Conservation (phyloP, 495 filamentous ascomycete genomes). For the Penicillium samsonianum region DNA sequence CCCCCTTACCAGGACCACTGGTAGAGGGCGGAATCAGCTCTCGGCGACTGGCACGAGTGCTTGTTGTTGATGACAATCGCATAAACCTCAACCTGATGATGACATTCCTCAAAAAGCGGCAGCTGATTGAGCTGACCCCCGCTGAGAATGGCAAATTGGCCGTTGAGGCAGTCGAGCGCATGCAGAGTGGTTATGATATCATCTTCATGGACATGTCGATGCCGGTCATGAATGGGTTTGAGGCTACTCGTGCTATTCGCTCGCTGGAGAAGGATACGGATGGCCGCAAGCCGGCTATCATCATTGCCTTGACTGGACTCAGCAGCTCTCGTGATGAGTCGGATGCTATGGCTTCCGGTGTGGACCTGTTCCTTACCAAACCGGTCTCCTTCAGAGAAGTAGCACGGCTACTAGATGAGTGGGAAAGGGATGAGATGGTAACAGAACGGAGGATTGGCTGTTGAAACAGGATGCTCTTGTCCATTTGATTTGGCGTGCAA, state of each 20-base stretch:
- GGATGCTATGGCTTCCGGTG: conserved; percentile 65
- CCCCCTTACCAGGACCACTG: conserved; percentile 16
- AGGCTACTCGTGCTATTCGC: conserved; percentile 67
- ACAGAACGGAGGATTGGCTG: conserved; percentile 12
- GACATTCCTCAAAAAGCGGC: conserved; percentile 58
- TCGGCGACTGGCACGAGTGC: conserved; percentile 37
- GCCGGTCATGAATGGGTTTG: conserved; percentile 77
- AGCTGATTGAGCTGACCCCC: conserved; percentile 39
- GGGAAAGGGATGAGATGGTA: conserved; percentile 37
- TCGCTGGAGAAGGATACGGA: conserved; percentile 55
- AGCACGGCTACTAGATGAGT: conserved; percentile 48
- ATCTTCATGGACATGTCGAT: conserved; percentile 74
- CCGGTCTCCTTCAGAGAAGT: conserved; percentile 60
- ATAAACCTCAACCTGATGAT: conserved; percentile 73
- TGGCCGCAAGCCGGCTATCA: conserved; percentile 45
- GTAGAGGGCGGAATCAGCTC: neutral
- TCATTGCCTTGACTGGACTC: conserved; percentile 73
- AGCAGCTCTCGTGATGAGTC: conserved; percentile 62
- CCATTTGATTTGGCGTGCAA: neutral
- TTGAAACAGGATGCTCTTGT: neutral
- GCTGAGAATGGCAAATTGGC: conserved; percentile 57
- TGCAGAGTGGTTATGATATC: conserved; percentile 50
- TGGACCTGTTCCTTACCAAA: conserved; percentile 75
- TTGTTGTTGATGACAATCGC: conserved; percentile 74
- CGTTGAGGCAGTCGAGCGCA: conserved; percentile 49